Conservation (phyloP, 192 early-diverging fungal species). For the Linnemannia zychae region DNA sequence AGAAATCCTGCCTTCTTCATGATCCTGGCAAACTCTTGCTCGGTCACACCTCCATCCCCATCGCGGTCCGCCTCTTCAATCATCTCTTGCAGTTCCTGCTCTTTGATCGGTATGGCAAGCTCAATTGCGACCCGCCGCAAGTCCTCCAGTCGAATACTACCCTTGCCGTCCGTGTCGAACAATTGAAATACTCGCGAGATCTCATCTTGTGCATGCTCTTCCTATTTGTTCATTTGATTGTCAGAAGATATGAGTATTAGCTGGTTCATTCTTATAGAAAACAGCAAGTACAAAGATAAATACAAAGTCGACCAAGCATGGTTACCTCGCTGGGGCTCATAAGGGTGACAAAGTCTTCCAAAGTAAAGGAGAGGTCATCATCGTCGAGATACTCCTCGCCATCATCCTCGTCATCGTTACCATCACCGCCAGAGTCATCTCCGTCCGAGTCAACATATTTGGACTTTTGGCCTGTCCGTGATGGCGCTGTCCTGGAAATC, state of each 20-base stretch:
- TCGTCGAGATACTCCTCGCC: background rate
- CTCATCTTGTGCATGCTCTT: slow-evolving; percentile 37
- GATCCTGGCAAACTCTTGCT: slow-evolving; percentile 30
- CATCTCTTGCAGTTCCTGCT: slow-evolving; percentile 48
- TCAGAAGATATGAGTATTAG: background rate
- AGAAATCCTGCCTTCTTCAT: slow-evolving; percentile 37
- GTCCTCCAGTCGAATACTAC: slow-evolving; percentile 35
- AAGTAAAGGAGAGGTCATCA: slow-evolving; percentile 19
- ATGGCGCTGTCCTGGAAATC: slow-evolving; percentile 20
- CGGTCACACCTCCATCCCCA: slow-evolving; percentile 28
- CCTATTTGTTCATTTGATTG: background rate
- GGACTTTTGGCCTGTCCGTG: slow-evolving; percentile 7
- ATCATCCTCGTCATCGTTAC: background rate
- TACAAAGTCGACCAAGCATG: background rate
- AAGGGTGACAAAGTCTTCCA: slow-evolving; percentile 43
- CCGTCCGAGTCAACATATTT: slow-evolving; percentile 45
- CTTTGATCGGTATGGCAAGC: slow-evolving; percentile 27
- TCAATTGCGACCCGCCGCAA: slow-evolving; percentile 33
- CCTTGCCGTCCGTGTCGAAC: slow-evolving; percentile 38
- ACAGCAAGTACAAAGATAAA: background rate
- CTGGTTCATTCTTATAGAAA: background rate
- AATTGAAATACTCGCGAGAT: slow-evolving; percentile 39
- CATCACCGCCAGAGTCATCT: background rate
- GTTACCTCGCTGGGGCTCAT: slow-evolving; percentile 38
- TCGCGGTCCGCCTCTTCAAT: slow-evolving; percentile 47